Base-by-base conservation (phyloP, 768 basidiomycete genomes). In the Psilocybe subaeruginosa region DNA sequence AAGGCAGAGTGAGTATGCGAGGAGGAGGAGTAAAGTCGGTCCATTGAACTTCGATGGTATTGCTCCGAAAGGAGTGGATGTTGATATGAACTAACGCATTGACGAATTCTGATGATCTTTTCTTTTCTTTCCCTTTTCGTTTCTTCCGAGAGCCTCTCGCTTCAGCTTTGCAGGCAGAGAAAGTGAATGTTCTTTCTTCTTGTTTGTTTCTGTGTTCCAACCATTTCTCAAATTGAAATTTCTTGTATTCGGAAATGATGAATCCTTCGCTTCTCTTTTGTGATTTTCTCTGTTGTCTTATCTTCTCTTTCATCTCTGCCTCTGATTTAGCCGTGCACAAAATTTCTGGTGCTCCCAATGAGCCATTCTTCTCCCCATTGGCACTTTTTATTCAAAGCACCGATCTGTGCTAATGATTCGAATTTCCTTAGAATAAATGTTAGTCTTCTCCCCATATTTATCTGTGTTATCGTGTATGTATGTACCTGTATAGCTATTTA, bases 1-100 rank as follows among this genome's bases (percentile, higher is more conserved):
- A 56, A 85, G 91, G 69, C 89, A 90, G 78, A 93, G 90, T 66
- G 91, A 92, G 77, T 86, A 88, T 68, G 80, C 82, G 19, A 77
- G 87, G 65, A 76, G 89, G 69, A 78, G 75, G 69, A 90, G 85
- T 64, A 37, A 53, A 35, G 33, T 53, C 3, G 51, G 51, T 1
- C 30, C 33, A 14, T 17, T 33, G 33, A 35, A 12, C 33, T 16
- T 37, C 7, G 51, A 53, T 14, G 51, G 31, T n/a, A 43, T 43
- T 16, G 41, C 41, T 43, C 41, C 41, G 9, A 43, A 43, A 16
- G 51, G 33, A n/a, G 33, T 12, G 16, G 33, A 35, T 53, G n/a
- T 53, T 31, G 51, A 53, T 33, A 53, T 53, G 51, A 31, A 53
- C 33, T 53, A 17, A 53, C 9, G 48, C 16, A 31, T 27, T 27